Conservation (phyloP, 441 rosid genomes). For the Capsella rubella region DNA sequence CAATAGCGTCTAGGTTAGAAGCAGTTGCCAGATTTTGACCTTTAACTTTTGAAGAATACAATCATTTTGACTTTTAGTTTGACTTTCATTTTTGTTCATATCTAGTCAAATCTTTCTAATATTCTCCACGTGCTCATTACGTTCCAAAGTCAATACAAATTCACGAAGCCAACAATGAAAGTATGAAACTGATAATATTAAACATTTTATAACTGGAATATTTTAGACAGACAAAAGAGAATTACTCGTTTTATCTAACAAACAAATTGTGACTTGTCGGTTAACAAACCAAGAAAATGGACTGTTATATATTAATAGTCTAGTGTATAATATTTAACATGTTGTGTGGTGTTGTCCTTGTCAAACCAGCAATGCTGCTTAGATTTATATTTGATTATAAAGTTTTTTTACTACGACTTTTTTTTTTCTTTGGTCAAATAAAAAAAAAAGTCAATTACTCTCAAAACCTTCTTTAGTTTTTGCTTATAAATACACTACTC, state of each 20-base stretch:
- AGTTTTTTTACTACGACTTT: background rate
- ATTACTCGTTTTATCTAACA: background rate
- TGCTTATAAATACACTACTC: constrained; percentile 18
- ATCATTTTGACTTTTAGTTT: constrained; percentile 27
- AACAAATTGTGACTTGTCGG: background rate
- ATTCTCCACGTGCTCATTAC: constrained; percentile 26
- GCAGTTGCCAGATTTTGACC: constrained; percentile 30
- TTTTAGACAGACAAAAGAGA: background rate
- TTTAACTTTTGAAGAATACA: background rate
- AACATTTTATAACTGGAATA: background rate
- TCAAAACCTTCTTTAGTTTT: background rate
- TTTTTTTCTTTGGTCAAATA: background rate
- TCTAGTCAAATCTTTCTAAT: background rate
- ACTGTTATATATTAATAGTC: background rate
- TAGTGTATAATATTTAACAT: background rate
- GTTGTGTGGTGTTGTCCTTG: constrained; percentile 5
- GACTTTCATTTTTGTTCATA: constrained; percentile 4
- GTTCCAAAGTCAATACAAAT: constrained; percentile 3
- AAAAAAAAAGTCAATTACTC: constrained; percentile 15
- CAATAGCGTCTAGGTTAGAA: constrained; percentile 12
- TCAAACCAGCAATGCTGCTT: constrained; percentile 38
- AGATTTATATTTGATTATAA: constrained; percentile 5
- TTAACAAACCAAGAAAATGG: background rate
- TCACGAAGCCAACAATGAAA: constrained; percentile 13
- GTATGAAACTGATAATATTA: background rate